A percentile compares a stretch with the other conserved stretches of the same genome.
These are phyloP conservation scores for Neurospora sp. DNA, from an alignment of 495 filamentous ascomycete species.

Conservation along the genomic window DNA sequence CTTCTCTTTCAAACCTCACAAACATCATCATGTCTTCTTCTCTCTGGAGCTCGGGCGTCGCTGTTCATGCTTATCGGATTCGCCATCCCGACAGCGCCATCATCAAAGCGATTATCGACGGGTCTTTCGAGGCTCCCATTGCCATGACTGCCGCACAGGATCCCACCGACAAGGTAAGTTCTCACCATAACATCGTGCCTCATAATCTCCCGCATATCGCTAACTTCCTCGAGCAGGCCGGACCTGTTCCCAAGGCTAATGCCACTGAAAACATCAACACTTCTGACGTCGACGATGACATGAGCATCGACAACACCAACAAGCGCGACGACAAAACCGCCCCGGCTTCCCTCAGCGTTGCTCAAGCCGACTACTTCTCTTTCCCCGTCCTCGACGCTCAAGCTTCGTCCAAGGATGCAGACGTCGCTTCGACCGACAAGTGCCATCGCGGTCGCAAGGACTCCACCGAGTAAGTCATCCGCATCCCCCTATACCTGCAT, in stretches of 20 bases:
- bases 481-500: not conserved
- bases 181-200: rapidly evolving
- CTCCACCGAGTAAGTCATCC: not conserved
- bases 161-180: not conserved
- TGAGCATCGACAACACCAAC: not conserved
- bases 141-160: not conserved
- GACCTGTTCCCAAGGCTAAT: not conserved
- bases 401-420: not conserved
- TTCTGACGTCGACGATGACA: not conserved
- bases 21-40: not conserved
- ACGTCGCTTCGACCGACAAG: not conserved
- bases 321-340: not conserved
- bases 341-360: rapidly evolving
- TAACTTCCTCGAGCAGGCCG: not conserved
- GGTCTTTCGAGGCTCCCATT: not conserved
- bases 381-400: not conserved
- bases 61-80: not conserved
- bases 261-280: not conserved
- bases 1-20: not conserved
- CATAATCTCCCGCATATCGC: not conserved
- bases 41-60: not conserved
- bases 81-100: not conserved
- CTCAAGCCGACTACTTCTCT: not conserved
- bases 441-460: not conserved
- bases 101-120: not conserved